Conservation (phyloP, 2,329 filamentous ascomycete species). For the Dothiorella sarmentorum region DNA sequence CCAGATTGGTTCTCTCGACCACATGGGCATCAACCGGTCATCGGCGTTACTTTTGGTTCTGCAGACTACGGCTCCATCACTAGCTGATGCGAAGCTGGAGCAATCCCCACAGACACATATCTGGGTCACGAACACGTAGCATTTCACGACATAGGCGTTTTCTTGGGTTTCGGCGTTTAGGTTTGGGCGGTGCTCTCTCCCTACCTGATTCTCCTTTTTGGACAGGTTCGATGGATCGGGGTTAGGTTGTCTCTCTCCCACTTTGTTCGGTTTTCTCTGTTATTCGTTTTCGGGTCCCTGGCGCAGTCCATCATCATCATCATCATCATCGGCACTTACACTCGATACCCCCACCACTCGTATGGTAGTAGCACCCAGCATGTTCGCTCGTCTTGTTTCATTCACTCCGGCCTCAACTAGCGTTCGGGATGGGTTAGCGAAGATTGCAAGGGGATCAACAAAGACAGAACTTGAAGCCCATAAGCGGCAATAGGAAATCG, state of each 20-base stretch:
- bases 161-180: background rate
- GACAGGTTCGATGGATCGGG: background rate
- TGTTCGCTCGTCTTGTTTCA: conserved; percentile 16
- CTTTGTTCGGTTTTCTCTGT: conserved; percentile 2
- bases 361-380: conserved; percentile 15
- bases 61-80: conserved; percentile 7
- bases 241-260: background rate
- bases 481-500: conserved; percentile 10
- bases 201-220: background rate
- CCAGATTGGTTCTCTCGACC: background rate
- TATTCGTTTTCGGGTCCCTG: conserved; percentile 1
- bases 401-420: conserved; percentile 12
- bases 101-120: conserved; percentile 10
- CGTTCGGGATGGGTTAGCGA: conserved; percentile 14
- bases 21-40: conserved; percentile 6
- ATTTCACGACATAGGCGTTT: conserved; percentile 17
- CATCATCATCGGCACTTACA: conserved; percentile 14
- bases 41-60: conserved; percentile 14
- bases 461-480: conserved; percentile 9
- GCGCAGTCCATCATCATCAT: conserved; percentile 2
- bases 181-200: background rate
- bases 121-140: conserved; percentile 15
- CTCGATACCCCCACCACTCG: conserved; percentile 18
- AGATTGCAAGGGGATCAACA: conserved; percentile 9
- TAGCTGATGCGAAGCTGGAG: conserved; percentile 6